Percentiles rank a stretch among this genome's conserved stretches.
Conservation (phyloP, 2,329 filamentous ascomycete species). For the Hortaea werneckii region DNA sequence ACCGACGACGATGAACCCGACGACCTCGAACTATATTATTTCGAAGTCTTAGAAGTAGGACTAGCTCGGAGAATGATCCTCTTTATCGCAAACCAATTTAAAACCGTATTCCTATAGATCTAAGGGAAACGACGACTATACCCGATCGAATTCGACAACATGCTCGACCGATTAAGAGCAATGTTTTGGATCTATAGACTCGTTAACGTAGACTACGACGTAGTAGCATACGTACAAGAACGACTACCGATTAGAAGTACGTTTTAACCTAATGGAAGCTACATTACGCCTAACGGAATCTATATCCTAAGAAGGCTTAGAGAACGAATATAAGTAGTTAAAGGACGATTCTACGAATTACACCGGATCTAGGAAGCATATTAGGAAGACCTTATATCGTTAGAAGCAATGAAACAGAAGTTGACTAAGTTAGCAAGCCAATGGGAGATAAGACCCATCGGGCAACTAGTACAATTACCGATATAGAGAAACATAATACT, state of each 20-base stretch:
- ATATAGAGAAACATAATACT: slow-evolving; percentile 1
- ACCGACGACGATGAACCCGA: too few relatives aligned
- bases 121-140: slow-evolving; percentile 4
- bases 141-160: background rate
- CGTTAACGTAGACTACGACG: background rate
- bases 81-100: too few relatives aligned
- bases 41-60: too few relatives aligned
- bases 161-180: background rate
- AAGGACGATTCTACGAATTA: slow-evolving; percentile 1
- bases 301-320: slow-evolving; percentile 2
- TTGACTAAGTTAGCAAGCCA: background rate
- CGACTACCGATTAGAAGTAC: slow-evolving; percentile 4
- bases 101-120: too few relatives aligned
- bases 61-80: too few relatives aligned
- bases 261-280: slow-evolving; percentile 1
- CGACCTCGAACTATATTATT: too few relatives aligned
- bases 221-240: slow-evolving; percentile 2
- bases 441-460: background rate
- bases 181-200: slow-evolving; percentile 7
- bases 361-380: background rate
- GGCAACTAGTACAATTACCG: background rate
- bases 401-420: background rate
- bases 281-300: slow-evolving; percentile 3
- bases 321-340: background rate
- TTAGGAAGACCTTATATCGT: background rate